Evolutionary conservation across 139 green algal genomes (phyloP), one percentile per base, ranked within the genome.

Genomic region (Helicosporidium sp.): DNA sequence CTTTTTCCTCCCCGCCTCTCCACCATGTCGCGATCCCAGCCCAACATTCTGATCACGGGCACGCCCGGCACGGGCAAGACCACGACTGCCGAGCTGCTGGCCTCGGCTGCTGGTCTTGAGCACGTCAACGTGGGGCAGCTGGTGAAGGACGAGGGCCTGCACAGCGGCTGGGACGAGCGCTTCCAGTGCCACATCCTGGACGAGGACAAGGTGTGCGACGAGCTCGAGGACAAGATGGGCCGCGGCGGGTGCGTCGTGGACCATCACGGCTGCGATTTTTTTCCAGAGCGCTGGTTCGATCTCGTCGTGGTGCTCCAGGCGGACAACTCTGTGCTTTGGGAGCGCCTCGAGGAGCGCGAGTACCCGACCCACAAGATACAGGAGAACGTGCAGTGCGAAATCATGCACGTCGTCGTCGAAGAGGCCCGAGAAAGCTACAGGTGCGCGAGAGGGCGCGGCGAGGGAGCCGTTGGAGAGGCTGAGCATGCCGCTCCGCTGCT

Each of bases 221-320:
- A 70, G 0, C 43, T 98, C 51, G 89, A 98, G 47, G 77, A 91
- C 36, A 20, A 61, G 1, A 52, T 95, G 54, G 58, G 22, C 0
- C 61, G 67, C 20, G 88, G 88, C 5, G 88, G 82, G 41, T 67
- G 58, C 44, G 43, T 99, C 1, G 75, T 97, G 19, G 90, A 99
- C 57, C 79, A 95, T 54, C 90, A 99, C 64, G 66, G 66, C 37
- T 96, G 83, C 62, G 89, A 99, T 54, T 90, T 99, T 35, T 99
- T 97, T 54, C 90, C 90, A 10, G 89, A 96, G 41, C 61, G 89
- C 33, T 97, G 84, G 84, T 96, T 97, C 61, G 83, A 97, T 52
- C 59, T 93, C 27, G 84, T 98, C 1, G 58, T 94, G 2, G 83
- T 96, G 19, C 66, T 98, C 41, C 79, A 88, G 56, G 82, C 76